These are phyloP conservation scores for Moesziomyces antarcticus DNA, from an alignment of 1,284 basidiomycete genomes.

Conservation along the genomic window DNA sequence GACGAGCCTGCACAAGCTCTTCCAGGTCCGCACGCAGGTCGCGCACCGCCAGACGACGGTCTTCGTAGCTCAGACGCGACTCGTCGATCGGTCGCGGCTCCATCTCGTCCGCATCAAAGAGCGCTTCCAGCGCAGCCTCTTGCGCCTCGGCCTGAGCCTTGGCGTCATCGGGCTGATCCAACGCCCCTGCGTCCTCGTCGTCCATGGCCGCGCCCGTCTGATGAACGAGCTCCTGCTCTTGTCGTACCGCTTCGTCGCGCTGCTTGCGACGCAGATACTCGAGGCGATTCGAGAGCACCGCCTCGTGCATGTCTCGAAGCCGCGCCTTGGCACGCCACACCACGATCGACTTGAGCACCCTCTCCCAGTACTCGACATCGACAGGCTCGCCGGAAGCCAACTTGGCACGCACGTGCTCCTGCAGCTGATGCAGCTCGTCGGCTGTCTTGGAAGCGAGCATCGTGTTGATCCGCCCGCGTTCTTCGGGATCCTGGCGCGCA, in stretches of 20 bases:
- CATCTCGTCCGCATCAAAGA: constrained; percentile 55
- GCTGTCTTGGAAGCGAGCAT: constrained; percentile 59
- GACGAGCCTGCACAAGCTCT: constrained; percentile 46
- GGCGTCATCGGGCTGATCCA: constrained; percentile 6
- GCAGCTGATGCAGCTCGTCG: constrained; percentile 83
- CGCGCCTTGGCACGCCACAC: constrained; percentile 99
- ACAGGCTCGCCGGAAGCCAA: constrained; percentile 90
- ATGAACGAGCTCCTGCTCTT: constrained; percentile 83
- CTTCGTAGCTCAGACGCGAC: constrained; percentile 48
- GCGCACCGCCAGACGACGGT: constrained; percentile 38
- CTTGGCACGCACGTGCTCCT: constrained; percentile 87
- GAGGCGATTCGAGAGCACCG: constrained; percentile 91
- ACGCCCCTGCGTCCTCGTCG: constrained; percentile 9
- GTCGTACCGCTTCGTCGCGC: constrained; percentile 90
- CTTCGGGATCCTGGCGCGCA: constrained; percentile 68
- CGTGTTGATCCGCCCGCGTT: constrained; percentile 55
- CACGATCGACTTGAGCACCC: constrained; percentile 87
- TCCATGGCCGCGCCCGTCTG: constrained; percentile 68
- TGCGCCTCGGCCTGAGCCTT: constrained; percentile 74
- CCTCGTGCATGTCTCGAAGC: constrained; percentile 89
- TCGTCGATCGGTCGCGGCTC: constrained; percentile 47
- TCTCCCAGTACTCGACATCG: constrained; percentile 98
- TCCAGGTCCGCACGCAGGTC: constrained; percentile 43
- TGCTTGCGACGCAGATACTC: constrained; percentile 95
- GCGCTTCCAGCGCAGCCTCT: constrained; percentile 72